phyloP scores from a whole-genome alignment of 2,329 filamentous ascomycete genomes.

The Aspergillus sp. region DNA sequence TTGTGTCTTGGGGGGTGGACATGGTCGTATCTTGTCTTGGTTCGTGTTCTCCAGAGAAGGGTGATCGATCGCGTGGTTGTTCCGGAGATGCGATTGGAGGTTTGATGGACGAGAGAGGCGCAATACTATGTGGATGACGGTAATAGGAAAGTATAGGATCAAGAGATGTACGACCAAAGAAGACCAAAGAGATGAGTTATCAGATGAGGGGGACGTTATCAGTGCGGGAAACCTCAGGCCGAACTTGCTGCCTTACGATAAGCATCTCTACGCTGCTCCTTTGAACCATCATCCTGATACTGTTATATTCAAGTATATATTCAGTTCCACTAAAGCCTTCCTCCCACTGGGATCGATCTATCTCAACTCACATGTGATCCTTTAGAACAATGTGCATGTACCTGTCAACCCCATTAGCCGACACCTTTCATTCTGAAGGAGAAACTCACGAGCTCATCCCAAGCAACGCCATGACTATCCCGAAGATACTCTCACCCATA shows the following conservation, averaged over 20 bases:
- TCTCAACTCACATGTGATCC: not conserved
- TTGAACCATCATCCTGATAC: no score
- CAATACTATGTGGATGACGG: not conserved
- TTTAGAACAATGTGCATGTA: not conserved
- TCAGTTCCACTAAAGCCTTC: no score
- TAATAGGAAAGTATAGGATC: not conserved
- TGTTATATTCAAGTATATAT: no score
- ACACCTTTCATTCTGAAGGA: not conserved
- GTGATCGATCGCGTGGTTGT: no score
- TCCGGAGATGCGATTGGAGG: no score
- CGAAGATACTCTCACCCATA: constrained; percentile 14
- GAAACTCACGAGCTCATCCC: constrained; percentile 21
- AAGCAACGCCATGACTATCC: constrained; percentile 17
- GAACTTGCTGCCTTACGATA: not conserved
- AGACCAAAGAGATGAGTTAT: not conserved
- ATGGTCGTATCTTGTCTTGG: constrained; percentile 2
- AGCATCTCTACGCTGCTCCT: not conserved
- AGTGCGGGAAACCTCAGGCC: not conserved
- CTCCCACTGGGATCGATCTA: not conserved
- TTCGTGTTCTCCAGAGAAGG: not conserved
- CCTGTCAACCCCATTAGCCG: not conserved
- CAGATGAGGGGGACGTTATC: not conserved
- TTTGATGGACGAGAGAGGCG: not conserved
- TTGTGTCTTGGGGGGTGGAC: not conserved
- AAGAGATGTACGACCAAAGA: no score